Percentiles rank a stretch among this genome's conserved stretches.
Evolutionary conservation across 306 rosid genomes (phyloP).

Genomic region (Mucuna pruriens): DNA sequence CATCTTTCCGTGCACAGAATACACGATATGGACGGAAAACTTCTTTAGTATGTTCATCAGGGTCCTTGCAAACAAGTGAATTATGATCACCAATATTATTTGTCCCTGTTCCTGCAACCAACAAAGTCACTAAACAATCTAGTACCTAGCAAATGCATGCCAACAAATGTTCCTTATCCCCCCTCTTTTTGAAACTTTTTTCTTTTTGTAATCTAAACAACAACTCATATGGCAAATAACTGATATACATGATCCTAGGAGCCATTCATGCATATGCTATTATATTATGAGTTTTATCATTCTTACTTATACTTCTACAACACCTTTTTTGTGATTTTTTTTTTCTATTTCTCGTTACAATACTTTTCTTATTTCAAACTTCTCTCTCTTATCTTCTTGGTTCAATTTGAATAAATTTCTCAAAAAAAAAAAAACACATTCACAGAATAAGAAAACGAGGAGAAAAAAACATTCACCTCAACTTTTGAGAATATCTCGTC

Average conservation of each 20-base stretch:
- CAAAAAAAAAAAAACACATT: background rate
- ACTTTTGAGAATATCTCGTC: background rate
- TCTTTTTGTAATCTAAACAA: background rate
- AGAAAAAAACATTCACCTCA: background rate
- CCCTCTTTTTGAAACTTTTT: background rate
- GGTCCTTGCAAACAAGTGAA: conserved; percentile 47
- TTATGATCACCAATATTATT: conserved; percentile 16
- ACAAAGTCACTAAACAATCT: background rate
- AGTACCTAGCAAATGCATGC: background rate
- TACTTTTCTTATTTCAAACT: background rate
- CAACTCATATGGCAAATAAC: background rate
- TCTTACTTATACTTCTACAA: background rate
- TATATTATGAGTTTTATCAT: background rate
- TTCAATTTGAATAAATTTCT: background rate
- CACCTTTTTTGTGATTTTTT: background rate
- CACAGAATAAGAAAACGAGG: background rate
- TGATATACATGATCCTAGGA: background rate
- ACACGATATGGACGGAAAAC: conserved; percentile 82
- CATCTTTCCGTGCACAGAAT: conserved; percentile 88
- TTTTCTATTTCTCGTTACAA: background rate
- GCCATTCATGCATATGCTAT: background rate
- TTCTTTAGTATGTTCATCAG: conserved; percentile 63
- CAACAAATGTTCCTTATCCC: background rate
- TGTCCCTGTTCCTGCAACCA: conserved; percentile 49
- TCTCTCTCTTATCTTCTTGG: background rate